Base-by-base conservation (phyloP, 768 basidiomycete species). In the Termitomyces sp. region DNA sequence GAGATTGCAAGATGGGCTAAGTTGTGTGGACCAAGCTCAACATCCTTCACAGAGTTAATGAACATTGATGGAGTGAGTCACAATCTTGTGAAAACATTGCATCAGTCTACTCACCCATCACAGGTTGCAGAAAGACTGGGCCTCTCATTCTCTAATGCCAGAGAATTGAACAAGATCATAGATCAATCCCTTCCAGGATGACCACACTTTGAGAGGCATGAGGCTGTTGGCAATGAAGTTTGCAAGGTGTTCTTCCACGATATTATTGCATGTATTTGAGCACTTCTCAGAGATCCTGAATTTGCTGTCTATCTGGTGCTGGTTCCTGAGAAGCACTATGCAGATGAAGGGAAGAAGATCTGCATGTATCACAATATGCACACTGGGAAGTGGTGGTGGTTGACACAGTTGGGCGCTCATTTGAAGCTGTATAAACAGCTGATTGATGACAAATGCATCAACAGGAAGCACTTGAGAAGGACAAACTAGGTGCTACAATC, bases 361-460 rank as follows among this genome's bases (percentile, higher is more conserved):
- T 62, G 73, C 0, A 16, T 79, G 0, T 81, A 73, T 58, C 68
- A 75, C 61, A 79, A 83, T 54, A 75, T 82, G 73, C 71, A 80
- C 48, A 82, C 79, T 0, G 80, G 76, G 0, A 73, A 76, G 49
- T 84, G 83, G 82, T 83, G 82, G 83, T 83, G 81, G 81, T 51
- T 51, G 7, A 76, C 72, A 0, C 82, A 83, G 71, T 81, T 81
- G 63, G 9, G 75, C 66, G 38, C 38, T 46, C 15, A 7, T 22
- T 46, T 2, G 12, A 11, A 54, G 22, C 7, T 45, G 16, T 33
- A 24, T 51, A 16, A 20, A 18, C 46, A 39, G 3, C 20, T 44
- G 13, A 42, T 53, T 49, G 16, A 13, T 28, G 13, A 50, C 28
- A 28, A 35, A 35, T 42, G 16, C 4, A 4, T 28, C 46, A 11